Conservation (phyloP, 371 early-diverging fungal species). For the Batrachochytrium dendrobatidis region DNA sequence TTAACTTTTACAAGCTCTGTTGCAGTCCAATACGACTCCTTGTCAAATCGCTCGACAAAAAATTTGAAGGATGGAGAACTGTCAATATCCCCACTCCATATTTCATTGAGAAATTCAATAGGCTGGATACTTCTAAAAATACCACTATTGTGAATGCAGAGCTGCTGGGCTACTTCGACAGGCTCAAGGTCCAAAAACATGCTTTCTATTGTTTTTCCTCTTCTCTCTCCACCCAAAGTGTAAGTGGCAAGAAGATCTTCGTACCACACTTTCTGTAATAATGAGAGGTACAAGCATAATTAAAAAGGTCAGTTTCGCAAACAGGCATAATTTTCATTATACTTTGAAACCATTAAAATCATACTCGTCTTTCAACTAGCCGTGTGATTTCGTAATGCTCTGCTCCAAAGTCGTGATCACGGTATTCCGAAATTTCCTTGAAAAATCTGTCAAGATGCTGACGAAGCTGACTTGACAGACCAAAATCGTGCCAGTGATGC, state of each 20-base stretch:
- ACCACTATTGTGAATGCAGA: conserved; percentile 44
- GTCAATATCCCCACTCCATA: conserved; percentile 39
- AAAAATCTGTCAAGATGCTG: conserved; percentile 37
- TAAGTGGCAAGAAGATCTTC: conserved; percentile 33
- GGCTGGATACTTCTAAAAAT: conserved; percentile 45
- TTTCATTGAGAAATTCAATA: conserved; percentile 46
- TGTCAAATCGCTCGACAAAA: conserved; percentile 47
- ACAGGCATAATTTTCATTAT: neutral
- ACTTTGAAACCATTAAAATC: conserved; percentile 9
- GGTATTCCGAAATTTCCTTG: conserved; percentile 15
- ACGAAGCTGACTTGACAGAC: conserved; percentile 26
- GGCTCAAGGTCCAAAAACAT: conserved; percentile 33
- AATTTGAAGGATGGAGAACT: conserved; percentile 34
- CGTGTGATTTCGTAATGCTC: conserved; percentile 12
- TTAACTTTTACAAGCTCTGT: conserved; percentile 39
- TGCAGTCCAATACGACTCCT: conserved; percentile 50
- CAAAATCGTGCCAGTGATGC: conserved; percentile 51
- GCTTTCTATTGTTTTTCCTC: conserved; percentile 35
- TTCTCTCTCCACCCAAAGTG: conserved; percentile 25
- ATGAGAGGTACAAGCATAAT: neutral
- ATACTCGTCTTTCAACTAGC: conserved; percentile 2
- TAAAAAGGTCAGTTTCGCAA: neutral
- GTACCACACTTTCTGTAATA: conserved; percentile 20
- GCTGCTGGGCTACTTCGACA: conserved; percentile 37
- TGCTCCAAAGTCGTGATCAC: conserved; percentile 17